Evolutionary conservation across 305 asterid species (phyloP).

Genomic region (Solanum hybrid): DNA sequence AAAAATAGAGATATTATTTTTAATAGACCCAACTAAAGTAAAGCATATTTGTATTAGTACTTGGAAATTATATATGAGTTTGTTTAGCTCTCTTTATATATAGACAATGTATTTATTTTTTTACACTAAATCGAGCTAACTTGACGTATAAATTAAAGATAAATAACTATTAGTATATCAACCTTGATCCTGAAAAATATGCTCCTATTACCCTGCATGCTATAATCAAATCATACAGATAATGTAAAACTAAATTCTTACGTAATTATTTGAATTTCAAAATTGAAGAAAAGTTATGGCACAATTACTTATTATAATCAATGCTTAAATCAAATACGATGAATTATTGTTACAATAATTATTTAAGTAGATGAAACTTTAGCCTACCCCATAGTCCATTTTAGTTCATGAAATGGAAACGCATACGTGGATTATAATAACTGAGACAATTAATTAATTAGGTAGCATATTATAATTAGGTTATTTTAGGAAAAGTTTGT

Average conservation of each 20-base stretch:
- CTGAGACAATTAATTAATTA: background rate
- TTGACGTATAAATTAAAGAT: background rate
- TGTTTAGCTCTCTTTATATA: background rate
- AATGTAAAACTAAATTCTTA: background rate
- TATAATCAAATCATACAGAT: background rate
- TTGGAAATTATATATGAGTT: background rate
- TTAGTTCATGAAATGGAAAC: background rate
- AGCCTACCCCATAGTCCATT: background rate
- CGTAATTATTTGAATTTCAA: background rate
- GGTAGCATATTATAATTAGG: background rate
- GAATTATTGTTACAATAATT: background rate
- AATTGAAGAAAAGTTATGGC: background rate
- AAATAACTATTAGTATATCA: background rate
- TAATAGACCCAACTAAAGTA: background rate
- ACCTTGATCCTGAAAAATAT: background rate
- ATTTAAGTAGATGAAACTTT: background rate
- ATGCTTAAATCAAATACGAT: background rate
- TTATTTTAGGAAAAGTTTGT: background rate
- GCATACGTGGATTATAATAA: background rate
- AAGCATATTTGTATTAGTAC: background rate
- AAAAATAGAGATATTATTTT: background rate
- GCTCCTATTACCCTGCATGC: background rate
- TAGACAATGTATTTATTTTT: background rate
- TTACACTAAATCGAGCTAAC: background rate
- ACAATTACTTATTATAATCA: background rate